These are phyloP conservation scores for Xylaria sp. DNA, from an alignment of 2,329 filamentous ascomycete species.

Conservation along the genomic window DNA sequence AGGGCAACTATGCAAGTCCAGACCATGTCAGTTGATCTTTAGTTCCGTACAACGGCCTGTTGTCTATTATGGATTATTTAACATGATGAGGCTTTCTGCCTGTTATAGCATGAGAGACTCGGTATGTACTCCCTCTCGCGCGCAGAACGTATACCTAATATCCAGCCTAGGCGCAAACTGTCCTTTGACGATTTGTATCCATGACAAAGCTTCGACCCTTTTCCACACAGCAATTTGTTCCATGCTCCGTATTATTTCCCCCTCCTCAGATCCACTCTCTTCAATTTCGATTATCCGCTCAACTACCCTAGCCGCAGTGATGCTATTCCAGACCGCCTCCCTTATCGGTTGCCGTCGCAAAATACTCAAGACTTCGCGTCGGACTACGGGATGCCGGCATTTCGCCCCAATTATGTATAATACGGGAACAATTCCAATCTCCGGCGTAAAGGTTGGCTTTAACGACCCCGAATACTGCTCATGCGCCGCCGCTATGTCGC, in stretches of 20 bases:
- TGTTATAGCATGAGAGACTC: slow-evolving; percentile 40
- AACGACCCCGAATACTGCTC: slow-evolving; percentile 41
- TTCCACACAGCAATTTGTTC: slow-evolving; percentile 45
- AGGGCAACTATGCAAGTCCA: background rate
- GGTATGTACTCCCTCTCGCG: slow-evolving; percentile 39
- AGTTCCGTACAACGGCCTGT: slow-evolving; percentile 2
- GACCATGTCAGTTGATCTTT: background rate
- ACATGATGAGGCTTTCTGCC: slow-evolving; percentile 3
- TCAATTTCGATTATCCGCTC: slow-evolving; percentile 52
- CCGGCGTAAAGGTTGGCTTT: slow-evolving; percentile 49
- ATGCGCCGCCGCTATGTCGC: slow-evolving; percentile 40
- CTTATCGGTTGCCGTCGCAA: slow-evolving; percentile 43
- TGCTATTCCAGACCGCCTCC: slow-evolving; percentile 52
- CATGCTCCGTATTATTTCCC: slow-evolving; percentile 40
- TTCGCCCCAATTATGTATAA: slow-evolving; percentile 52
- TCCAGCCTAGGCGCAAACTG: slow-evolving; percentile 43
- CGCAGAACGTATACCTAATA: slow-evolving; percentile 49
- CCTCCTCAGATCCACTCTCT: slow-evolving; percentile 41
- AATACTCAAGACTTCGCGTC: slow-evolving; percentile 47
- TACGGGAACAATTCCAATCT: slow-evolving; percentile 49
- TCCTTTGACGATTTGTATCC: slow-evolving; percentile 31
- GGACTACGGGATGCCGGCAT: slow-evolving; percentile 50
- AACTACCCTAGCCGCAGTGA: slow-evolving; percentile 45
- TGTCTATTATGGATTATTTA: slow-evolving; percentile 6
- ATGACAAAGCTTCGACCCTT: slow-evolving; percentile 49